phyloP scores from a whole-genome alignment of 768 basidiomycete genomes.

The Vishniacozyma victoriae region DNA sequence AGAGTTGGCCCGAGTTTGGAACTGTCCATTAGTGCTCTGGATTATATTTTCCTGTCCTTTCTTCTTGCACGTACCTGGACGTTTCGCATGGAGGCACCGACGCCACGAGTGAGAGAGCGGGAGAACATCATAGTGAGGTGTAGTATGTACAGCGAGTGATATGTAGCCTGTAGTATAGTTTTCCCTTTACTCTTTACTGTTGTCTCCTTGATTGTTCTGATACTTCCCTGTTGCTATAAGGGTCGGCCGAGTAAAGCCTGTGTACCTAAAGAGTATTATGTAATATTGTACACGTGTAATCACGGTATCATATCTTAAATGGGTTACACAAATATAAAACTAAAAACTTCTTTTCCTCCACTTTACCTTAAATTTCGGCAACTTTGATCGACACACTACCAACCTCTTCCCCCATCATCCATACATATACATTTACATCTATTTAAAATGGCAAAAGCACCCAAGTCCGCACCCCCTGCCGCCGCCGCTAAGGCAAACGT shows the following conservation, averaged over 20 bases:
- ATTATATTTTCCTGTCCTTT: no score
- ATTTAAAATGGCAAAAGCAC: conserved; percentile 34
- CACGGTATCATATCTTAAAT: background rate
- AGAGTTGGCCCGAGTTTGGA: conserved; percentile 18
- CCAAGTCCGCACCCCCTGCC: conserved; percentile 28
- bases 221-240: background rate
- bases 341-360: background rate
- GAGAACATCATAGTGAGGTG: conserved; percentile 15
- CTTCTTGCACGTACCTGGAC: conserved; percentile 17
- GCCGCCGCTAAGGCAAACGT: conserved; percentile 33
- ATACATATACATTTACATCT: conserved; percentile 2
- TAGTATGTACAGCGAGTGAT: background rate
- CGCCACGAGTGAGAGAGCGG: conserved; percentile 20
- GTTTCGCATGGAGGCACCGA: conserved; percentile 21
- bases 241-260: background rate
- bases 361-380: conserved; percentile 1
- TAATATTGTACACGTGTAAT: background rate
- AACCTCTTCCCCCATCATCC: conserved; percentile 3
- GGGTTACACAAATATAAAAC: background rate
- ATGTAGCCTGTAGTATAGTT: background rate
- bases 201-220: background rate
- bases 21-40: background rate
- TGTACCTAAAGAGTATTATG: background rate
- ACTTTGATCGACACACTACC: conserved; percentile 1
- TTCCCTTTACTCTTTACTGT: background rate